phyloP scores from a whole-genome alignment of 805 yeast species.

The Lipomyces lipofer region DNA sequence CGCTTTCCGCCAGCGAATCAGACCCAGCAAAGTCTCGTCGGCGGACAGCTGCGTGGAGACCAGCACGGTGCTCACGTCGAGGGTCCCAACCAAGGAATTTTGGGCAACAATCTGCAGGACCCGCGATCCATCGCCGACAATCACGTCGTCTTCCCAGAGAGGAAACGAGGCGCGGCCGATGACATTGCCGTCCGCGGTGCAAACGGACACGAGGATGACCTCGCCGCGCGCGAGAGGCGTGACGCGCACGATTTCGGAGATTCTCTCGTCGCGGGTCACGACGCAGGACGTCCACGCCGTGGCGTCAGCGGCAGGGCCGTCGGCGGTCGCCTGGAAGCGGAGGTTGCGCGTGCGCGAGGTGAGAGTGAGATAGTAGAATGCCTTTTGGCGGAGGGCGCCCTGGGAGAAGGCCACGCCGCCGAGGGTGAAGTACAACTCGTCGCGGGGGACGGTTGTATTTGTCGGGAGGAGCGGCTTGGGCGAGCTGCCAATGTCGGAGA shows the following conservation, averaged over 20 bases:
- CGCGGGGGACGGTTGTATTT: constrained; percentile 17
- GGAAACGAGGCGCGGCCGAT: constrained; percentile 59
- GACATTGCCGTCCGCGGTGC: constrained; percentile 56
- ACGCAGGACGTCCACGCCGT: constrained; percentile 55
- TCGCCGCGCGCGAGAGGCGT: constrained; percentile 53
- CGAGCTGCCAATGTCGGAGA: constrained; percentile 6
- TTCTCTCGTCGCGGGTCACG: constrained; percentile 65
- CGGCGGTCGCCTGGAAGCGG: constrained; percentile 5
- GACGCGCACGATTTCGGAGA: constrained; percentile 70
- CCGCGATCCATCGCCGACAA: constrained; percentile 17
- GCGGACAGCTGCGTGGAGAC: constrained; percentile 24
- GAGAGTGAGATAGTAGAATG: constrained; percentile 19
- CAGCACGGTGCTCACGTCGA: constrained; percentile 14
- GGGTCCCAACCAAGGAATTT: constrained; percentile 10
- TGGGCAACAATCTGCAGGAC: not conserved
- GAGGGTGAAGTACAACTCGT: constrained; percentile 27
- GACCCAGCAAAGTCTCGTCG: constrained; percentile 20
- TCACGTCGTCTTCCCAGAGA: constrained; percentile 36
- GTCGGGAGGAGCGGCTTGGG: constrained; percentile 25
- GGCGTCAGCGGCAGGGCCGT: constrained; percentile 7
- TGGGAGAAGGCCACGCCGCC: constrained; percentile 18
- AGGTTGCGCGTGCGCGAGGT: constrained; percentile 5
- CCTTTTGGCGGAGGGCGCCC: constrained; percentile 1
- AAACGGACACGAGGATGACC: constrained; percentile 60
- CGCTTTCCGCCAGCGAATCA: constrained; percentile 23